Evolutionary conservation across 2,329 filamentous ascomycete genomes (phyloP), one percentile per base, ranked within the genome.

Genomic region (Alternaria incomplexa): DNA sequence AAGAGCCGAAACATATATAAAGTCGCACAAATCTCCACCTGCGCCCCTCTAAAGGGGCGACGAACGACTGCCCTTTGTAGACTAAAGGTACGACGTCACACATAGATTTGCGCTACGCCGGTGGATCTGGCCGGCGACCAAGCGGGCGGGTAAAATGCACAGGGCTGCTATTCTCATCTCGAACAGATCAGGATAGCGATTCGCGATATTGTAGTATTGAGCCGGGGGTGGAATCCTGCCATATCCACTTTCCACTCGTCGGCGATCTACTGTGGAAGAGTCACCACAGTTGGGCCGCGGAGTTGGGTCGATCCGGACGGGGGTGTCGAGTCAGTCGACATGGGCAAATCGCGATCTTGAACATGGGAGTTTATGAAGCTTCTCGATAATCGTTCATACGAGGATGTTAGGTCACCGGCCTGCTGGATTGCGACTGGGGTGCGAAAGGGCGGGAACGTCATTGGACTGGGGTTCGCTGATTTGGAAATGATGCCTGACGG

Each of bases 401-500:
- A 52, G 48, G 36, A 25, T 5, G 4, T 23, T 52, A 52, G 48
- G 48, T 36, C 48, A 30, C 48, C 48, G 48, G 28, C 48, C 12
- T 52, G 30, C 48, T 52, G 48, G 30, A 23, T 40, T 23, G 22
- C 7, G 20, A 52, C 30, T 1, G 30, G 47, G 45, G 48, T 22
- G 10, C n/a, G 23, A 25, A 23, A 36, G 48, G 28, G 28, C 48
- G 22, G 45, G 44, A 26, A 50, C 40, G n/a, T 48, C 26, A 30
- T 57, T 43, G 58, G 46, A 44, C 26, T 15, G 23, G 53, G 52
- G 45, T 50, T 40, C 10, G 28, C 13, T 36, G 3, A 62, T 58
- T 58, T 58, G 59, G 56, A 58, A 58, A 62, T 36, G 23, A 58
- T 52, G 59, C 47, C 48, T 62, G 55, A 44, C 50, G 32, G 54